A percentile compares a stretch with the other conserved stretches of the same genome.
These are phyloP conservation scores for Cladosporium colombiae DNA, from an alignment of 2,329 filamentous ascomycete species.

Conservation along the genomic window DNA sequence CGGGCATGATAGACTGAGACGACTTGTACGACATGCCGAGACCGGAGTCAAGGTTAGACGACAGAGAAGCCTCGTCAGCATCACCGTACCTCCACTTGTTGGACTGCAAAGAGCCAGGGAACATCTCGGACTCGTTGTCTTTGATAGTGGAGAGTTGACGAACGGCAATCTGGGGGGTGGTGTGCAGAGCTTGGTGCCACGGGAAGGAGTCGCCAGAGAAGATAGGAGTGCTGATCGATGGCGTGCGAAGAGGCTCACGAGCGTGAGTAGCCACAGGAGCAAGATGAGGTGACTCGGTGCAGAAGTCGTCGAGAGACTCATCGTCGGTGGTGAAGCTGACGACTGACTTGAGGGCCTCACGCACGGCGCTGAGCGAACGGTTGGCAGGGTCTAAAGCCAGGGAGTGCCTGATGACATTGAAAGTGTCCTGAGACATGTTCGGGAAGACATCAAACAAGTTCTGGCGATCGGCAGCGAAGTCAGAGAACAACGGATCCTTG, in stretches of 20 bases:
- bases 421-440: constrained; percentile 97
- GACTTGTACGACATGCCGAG: constrained; percentile 81
- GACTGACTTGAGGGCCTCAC: constrained; percentile 74
- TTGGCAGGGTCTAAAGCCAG: constrained; percentile 89
- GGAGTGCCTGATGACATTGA: constrained; percentile 86
- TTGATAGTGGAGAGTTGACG: constrained; percentile 87
- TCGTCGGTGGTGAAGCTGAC: constrained; percentile 93
- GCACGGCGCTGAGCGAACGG: constrained; percentile 76
- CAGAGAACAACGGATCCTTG: constrained; percentile 87
- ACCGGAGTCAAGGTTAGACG: constrained; percentile 80
- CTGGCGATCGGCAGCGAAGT: constrained; percentile 91
- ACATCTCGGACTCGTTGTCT: constrained; percentile 80
- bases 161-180: constrained; percentile 67
- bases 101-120: constrained; percentile 71
- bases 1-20: constrained; percentile 46
- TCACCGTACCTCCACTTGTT: constrained; percentile 72
- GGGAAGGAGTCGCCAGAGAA: constrained; percentile 81
- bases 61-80: constrained; percentile 75
- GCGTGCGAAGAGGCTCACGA: constrained; percentile 91
- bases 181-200: constrained; percentile 88
- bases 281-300: constrained; percentile 70
- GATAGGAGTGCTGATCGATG: constrained; percentile 86
- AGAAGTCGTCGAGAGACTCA: constrained; percentile 91
- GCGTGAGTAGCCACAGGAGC: constrained; percentile 75
- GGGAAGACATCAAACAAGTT: constrained; percentile 97